phyloP scores from a whole-genome alignment of 1,284 basidiomycete genomes.

The Apiotrichum montevideense region DNA sequence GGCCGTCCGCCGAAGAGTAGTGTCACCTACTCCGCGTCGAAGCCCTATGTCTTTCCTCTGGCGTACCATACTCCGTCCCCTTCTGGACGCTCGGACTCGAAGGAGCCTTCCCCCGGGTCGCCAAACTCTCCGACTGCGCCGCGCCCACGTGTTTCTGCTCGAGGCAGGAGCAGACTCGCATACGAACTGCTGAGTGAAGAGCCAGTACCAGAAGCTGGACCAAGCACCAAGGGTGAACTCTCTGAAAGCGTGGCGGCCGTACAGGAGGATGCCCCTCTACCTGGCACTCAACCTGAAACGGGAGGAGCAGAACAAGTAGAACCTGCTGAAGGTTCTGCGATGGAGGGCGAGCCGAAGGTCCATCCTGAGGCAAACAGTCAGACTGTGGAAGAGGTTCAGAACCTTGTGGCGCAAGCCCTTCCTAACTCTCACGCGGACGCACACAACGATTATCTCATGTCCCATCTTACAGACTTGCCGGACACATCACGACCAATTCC shows the following conservation, averaged over 20 bases:
- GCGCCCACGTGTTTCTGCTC: neutral
- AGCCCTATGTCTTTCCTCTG: slow-evolving; percentile 5
- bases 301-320: too few relatives aligned
- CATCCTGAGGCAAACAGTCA: too few relatives aligned
- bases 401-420: neutral
- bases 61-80: neutral
- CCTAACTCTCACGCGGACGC: slow-evolving; percentile 14
- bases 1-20: slow-evolving; percentile 30
- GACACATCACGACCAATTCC: slow-evolving; percentile 6
- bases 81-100: too few relatives aligned
- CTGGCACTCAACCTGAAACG: too few relatives aligned
- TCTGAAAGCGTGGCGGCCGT: neutral
- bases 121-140: slow-evolving; percentile 5
- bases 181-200: slow-evolving; percentile 6
- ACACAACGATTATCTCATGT: slow-evolving; percentile 29
- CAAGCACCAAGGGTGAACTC: neutral
- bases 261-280: too few relatives aligned
- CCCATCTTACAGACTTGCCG: slow-evolving; percentile 18
- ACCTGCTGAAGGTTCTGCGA: neutral
- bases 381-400: neutral
- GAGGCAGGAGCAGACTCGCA: slow-evolving; percentile 12
- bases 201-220: neutral
- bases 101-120: neutral
- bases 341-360: neutral
- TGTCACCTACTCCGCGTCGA: neutral